phyloP scores from a whole-genome alignment of 2,329 filamentous ascomycete genomes.

The Cladosporium phlei region DNA sequence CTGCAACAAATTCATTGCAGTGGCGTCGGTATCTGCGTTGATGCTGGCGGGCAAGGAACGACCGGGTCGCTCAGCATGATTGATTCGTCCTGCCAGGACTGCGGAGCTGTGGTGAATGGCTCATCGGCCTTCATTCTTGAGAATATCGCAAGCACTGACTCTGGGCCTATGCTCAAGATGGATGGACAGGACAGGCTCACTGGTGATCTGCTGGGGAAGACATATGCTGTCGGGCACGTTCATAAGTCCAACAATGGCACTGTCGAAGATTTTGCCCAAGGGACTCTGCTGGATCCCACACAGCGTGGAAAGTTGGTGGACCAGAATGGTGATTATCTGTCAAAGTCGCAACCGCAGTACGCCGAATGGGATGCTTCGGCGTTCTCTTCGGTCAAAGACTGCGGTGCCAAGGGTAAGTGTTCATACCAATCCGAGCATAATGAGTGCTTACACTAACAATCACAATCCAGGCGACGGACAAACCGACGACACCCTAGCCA shows the following conservation, averaged over 20 bases:
- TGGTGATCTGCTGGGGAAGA: slow-evolving; percentile 33
- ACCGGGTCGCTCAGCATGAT: slow-evolving; percentile 25
- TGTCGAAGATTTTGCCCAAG: slow-evolving; percentile 14
- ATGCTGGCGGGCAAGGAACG: slow-evolving; percentile 19
- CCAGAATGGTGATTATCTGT: slow-evolving; percentile 37
- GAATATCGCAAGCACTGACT: slow-evolving; percentile 20
- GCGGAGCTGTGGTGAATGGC: slow-evolving; percentile 7
- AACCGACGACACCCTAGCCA: slow-evolving; percentile 60
- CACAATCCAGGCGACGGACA: slow-evolving; percentile 47
- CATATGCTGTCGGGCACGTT: slow-evolving; percentile 16
- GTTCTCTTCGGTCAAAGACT: slow-evolving; percentile 46
- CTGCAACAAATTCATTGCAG: slow-evolving; percentile 19
- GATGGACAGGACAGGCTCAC: slow-evolving; percentile 23
- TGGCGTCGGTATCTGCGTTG: slow-evolving; percentile 25
- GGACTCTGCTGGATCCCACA: slow-evolving; percentile 19
- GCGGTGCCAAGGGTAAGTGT: slow-evolving; percentile 27
- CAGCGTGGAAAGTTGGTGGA: slow-evolving; percentile 18
- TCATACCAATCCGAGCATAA: not conserved
- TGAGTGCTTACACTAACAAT: slow-evolving; percentile 22
- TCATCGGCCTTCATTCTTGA: slow-evolving; percentile 20
- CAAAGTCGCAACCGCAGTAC: slow-evolving; percentile 40
- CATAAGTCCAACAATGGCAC: slow-evolving; percentile 22
- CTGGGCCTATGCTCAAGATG: slow-evolving; percentile 19
- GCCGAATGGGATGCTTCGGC: slow-evolving; percentile 37
- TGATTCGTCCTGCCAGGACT: slow-evolving; percentile 19